A percentile compares a stretch with the other conserved stretches of the same genome.
These are phyloP conservation scores for Straminergon stramineum DNA, from an alignment of 225 moss, liverwort and hornwort genomes.

Conservation along the genomic window DNA sequence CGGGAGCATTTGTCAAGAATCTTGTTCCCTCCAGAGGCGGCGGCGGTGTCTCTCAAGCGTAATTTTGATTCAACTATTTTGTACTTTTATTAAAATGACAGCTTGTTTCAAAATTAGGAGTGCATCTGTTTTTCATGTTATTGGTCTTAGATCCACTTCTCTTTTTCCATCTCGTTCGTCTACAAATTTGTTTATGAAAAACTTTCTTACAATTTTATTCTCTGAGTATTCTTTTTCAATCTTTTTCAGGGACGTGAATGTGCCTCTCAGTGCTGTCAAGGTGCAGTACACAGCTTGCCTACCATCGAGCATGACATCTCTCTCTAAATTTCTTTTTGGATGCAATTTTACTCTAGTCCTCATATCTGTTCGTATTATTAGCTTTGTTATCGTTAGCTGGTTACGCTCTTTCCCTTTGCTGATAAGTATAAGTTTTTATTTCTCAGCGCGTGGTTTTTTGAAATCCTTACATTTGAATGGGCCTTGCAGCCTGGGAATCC, in stretches of 20 bases:
- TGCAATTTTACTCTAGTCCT: background rate
- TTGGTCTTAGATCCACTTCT: background rate
- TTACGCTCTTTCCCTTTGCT: background rate
- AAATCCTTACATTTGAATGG: background rate
- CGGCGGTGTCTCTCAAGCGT: conserved; percentile 11
- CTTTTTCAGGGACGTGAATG: conserved; percentile 27
- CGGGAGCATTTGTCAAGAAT: conserved; percentile 65
- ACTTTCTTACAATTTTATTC: background rate
- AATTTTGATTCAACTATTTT: background rate
- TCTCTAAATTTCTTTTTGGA: background rate
- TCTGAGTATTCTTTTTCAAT: background rate
- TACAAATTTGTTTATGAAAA: background rate
- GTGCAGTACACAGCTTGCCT: conserved; percentile 10
- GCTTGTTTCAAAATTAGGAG: background rate
- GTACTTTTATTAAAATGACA: background rate
- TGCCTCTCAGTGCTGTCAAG: conserved; percentile 36
- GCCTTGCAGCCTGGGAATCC: conserved; percentile 40
- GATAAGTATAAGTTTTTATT: background rate
- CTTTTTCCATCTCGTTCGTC: background rate
- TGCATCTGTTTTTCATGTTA: background rate
- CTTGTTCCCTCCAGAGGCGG: conserved; percentile 42
- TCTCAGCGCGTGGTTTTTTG: background rate
- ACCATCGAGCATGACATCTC: background rate
- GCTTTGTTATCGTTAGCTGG: background rate
- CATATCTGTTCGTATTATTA: background rate